These are phyloP conservation scores for Diplogelasinospora grovesii DNA, from an alignment of 495 filamentous ascomycete species.

Conservation along the genomic window DNA sequence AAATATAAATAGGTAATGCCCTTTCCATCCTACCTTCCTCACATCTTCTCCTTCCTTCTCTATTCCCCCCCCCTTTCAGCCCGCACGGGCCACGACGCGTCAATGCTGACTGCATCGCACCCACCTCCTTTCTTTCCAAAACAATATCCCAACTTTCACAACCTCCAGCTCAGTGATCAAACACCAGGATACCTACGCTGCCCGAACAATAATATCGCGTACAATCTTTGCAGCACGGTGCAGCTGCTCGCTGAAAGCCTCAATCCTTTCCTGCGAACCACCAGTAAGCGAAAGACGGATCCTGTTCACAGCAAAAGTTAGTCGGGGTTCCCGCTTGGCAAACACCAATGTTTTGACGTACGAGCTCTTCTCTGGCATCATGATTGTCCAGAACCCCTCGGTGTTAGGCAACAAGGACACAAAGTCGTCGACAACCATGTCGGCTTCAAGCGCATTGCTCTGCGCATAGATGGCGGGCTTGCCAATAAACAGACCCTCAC, in stretches of 20 bases:
- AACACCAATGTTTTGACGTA: too few species aligned
- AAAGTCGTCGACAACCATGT: neutral
- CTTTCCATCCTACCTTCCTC: too few species aligned
- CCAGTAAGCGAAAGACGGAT: neutral
- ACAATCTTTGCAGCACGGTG: neutral
- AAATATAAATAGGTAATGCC: too few species aligned
- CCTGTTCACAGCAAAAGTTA: too few species aligned
- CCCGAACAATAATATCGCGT: neutral
- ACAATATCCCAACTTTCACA: neutral
- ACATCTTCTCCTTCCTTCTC: too few species aligned
- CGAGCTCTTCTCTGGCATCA: neutral
- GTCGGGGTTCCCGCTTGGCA: too few species aligned
- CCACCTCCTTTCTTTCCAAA: too few species aligned
- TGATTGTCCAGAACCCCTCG: neutral
- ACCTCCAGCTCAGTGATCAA: too few species aligned
- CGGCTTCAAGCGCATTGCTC: conserved; percentile 1
- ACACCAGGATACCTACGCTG: too few species aligned
- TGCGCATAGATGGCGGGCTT: neutral
- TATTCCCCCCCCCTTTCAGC: too few species aligned
- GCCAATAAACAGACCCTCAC: neutral
- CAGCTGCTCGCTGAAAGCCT: neutral
- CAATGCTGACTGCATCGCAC: too few species aligned
- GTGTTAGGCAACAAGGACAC: neutral
- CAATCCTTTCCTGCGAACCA: neutral
- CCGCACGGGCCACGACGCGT: too few species aligned